Conservation (phyloP, 805 yeast genomes). For the Starmera amethionina region DNA sequence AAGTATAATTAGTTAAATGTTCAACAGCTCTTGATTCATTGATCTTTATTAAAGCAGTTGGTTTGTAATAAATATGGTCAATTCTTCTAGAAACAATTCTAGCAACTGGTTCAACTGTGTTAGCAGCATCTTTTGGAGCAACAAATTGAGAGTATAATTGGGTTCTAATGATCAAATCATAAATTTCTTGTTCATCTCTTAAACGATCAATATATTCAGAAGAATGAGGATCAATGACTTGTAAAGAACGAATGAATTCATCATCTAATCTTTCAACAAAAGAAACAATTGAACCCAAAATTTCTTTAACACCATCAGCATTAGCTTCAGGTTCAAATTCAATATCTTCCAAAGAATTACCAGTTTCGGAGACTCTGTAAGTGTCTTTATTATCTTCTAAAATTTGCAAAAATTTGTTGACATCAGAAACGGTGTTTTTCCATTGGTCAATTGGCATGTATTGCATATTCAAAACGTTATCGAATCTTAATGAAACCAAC, state of each 20-base stretch:
- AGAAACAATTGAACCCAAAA: slow-evolving; percentile 79
- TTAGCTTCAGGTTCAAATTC: slow-evolving; percentile 59
- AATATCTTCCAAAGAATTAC: slow-evolving; percentile 59
- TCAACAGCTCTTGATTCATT: slow-evolving; percentile 76
- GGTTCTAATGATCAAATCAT: slow-evolving; percentile 68
- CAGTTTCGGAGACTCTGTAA: slow-evolving; percentile 71
- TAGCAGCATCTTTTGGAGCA: slow-evolving; percentile 30
- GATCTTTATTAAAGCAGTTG: slow-evolving; percentile 57
- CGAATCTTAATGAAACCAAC: slow-evolving; percentile 84
- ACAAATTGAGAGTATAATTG: slow-evolving; percentile 77
- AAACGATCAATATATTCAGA: slow-evolving; percentile 87
- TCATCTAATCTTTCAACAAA: slow-evolving; percentile 91
- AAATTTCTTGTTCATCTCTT: slow-evolving; percentile 74
- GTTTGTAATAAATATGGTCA: slow-evolving; percentile 91
- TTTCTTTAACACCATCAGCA: slow-evolving; percentile 56
- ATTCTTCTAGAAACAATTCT: slow-evolving; percentile 76
- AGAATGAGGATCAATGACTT: slow-evolving; percentile 89
- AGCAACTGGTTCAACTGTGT: slow-evolving; percentile 39
- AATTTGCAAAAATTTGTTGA: slow-evolving; percentile 50
- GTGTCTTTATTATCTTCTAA: slow-evolving; percentile 50
- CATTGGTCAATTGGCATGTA: slow-evolving; percentile 76
- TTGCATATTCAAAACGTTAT: slow-evolving; percentile 54
- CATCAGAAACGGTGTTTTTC: slow-evolving; percentile 59
- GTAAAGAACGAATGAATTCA: slow-evolving; percentile 82
- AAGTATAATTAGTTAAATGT: slow-evolving; percentile 23